Evolutionary conservation across 192 early-diverging fungal genomes (phyloP), one percentile per base, ranked within the genome.

Genomic region (Helicostylum pulchrum): DNA sequence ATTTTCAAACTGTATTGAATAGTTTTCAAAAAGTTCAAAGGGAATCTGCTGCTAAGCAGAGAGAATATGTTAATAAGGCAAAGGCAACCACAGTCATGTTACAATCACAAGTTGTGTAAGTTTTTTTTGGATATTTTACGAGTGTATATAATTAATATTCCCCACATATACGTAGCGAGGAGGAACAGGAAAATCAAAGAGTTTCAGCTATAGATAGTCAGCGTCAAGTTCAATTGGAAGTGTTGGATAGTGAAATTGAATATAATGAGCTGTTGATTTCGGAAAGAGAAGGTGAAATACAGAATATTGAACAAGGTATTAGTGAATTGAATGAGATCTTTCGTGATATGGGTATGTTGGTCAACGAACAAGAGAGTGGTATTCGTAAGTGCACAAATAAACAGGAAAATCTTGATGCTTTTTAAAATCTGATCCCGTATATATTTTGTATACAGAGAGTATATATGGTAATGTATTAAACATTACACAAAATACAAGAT

Each of bases 241-340:
- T 87, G 1, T 72, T 97, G 8, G 96, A 97, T 54, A 90, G 89
- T 66, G 94, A 99, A 62, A 76, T 98, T 7, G 92, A 95, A 73
- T 96, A 90, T 67, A 99, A 99, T 73, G 95, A 98, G 69, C 78
- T 85, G 3, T 70, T 99, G 36, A 99, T 99, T 67, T 83, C 82
- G 8, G 96, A 99, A 78, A 86, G 97, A n/a, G 97, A 99, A 64
- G 81, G 84, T 19, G 97, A 98, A 59, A 87, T 99, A 21, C 80
- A 84, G 46, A 90, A 90, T 48, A 95, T 99, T 63, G 96, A 98
- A 73, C 85, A 88, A 60, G 94, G 92, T 15, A 97, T 98, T 52
- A 84, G 81, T 4, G 94, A 98, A 69, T 78, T 99, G 21, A 99
- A 98, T 73, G 95, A 98, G 71, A 92, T 99, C 61, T 99, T 99